A percentile compares a stretch with the other conserved stretches of the same genome.
phyloP scores from a whole-genome alignment of 2,329 filamentous ascomycete species.

The Capronia epimyces region DNA sequence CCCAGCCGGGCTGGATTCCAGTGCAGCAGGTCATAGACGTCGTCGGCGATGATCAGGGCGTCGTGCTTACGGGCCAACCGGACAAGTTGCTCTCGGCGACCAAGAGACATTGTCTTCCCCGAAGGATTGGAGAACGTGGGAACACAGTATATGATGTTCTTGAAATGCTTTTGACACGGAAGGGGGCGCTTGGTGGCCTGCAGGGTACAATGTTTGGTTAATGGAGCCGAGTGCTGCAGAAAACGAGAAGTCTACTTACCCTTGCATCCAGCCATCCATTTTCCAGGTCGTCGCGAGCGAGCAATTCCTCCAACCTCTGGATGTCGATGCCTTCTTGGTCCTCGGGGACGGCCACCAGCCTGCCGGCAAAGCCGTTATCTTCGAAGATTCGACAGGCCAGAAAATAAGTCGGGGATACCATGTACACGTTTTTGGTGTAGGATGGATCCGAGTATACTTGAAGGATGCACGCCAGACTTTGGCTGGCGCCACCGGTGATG shows the following conservation, averaged over 20 bases:
- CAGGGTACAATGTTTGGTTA: background rate
- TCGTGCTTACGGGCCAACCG: conserved; percentile 68
- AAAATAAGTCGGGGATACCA: conserved; percentile 75
- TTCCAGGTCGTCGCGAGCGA: conserved; percentile 48
- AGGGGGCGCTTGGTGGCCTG: conserved; percentile 2
- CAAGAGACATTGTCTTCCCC: conserved; percentile 69
- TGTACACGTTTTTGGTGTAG: conserved; percentile 70
- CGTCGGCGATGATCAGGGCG: conserved; percentile 77
- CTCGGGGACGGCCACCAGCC: conserved; percentile 66
- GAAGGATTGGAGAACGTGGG: conserved; percentile 86
- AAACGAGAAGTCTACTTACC: conserved; percentile 23
- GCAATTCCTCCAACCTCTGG: conserved; percentile 45
- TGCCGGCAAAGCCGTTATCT: conserved; percentile 66
- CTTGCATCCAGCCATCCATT: conserved; percentile 43
- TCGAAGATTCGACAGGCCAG: conserved; percentile 74
- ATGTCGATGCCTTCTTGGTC: conserved; percentile 67
- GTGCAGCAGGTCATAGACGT: conserved; percentile 88
- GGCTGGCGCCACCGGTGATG: conserved; percentile 76
- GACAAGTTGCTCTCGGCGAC: conserved; percentile 62
- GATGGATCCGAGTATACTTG: conserved; percentile 73
- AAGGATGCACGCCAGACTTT: conserved; percentile 59
- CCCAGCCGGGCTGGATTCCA: conserved; percentile 52
- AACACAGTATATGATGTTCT: conserved; percentile 79
- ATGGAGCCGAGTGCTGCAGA: background rate
- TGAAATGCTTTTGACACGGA: conserved; percentile 65